Conservation (phyloP, 139 green algal species). For the Chlamydomonas eustigma region DNA sequence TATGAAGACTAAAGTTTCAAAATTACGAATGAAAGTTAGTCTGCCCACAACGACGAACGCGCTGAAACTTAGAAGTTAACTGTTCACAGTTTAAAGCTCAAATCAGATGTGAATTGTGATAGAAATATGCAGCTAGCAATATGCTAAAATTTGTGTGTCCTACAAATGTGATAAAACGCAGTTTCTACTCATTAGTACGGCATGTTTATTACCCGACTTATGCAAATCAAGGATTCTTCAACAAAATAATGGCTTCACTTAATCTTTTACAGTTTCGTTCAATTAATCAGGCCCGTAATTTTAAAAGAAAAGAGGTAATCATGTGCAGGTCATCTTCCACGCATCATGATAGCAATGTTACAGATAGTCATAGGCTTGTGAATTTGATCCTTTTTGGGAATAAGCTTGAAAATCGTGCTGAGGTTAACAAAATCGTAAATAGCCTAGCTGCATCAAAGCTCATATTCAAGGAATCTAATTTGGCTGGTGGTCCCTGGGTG, state of each 20-base stretch:
- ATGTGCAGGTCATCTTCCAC: slow-evolving; percentile 1
- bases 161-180: too few relatives aligned
- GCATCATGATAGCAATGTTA: too few relatives aligned
- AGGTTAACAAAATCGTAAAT: not conserved
- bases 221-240: too few relatives aligned
- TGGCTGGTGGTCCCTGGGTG: slow-evolving; percentile 11
- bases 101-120: too few relatives aligned
- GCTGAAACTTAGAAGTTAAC: not conserved
- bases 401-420: not conserved
- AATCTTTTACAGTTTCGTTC: too few relatives aligned
- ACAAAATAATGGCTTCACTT: too few relatives aligned
- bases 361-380: not conserved
- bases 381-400: not conserved
- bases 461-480: not conserved
- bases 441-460: not conserved
- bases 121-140: too few relatives aligned
- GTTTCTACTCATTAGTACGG: too few relatives aligned
- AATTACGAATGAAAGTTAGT: not conserved
- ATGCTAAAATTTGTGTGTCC: too few relatives aligned
- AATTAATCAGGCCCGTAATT: not conserved
- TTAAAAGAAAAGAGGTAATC: not conserved
- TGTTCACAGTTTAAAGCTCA: too few relatives aligned
- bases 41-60: not conserved
- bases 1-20: not conserved
- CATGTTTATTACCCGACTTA: too few relatives aligned